phyloP scores from a whole-genome alignment of 2,329 filamentous ascomycete genomes.

The Cercospora sp. region DNA sequence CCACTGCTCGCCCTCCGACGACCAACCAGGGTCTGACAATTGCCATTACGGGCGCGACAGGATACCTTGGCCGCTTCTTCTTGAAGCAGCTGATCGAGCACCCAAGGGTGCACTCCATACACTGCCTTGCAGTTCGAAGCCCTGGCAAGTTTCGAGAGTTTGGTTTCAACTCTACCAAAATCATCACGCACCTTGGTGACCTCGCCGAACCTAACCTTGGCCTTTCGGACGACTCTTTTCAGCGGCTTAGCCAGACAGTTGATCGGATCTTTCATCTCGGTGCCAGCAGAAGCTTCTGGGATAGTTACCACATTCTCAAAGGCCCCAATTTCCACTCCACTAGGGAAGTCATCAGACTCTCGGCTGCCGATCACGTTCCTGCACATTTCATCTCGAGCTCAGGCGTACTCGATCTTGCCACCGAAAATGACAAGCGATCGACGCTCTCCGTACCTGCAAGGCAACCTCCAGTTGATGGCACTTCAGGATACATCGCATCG shows the following conservation, averaged over 20 bases:
- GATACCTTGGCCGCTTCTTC: neutral
- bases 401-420: neutral
- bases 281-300: neutral
- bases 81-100: neutral
- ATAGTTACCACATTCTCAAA: neutral
- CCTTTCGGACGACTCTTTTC: neutral
- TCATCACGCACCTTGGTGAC: neutral
- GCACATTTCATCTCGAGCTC: neutral
- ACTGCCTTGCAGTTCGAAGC: neutral
- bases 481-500: neutral
- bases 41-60: neutral
- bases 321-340: neutral
- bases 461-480: neutral
- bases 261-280: neutral
- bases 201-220: neutral
- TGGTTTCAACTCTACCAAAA: neutral
- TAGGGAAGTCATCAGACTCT: neutral
- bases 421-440: neutral
- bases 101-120: neutral
- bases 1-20: neutral
- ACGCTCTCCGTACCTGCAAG: neutral
- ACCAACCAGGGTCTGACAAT: neutral
- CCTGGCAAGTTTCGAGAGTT: neutral
- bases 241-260: neutral
- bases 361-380: neutral